Evolutionary conservation across 2,329 filamentous ascomycete species (phyloP), one percentile per base, ranked within the genome.

Genomic region (Apiospora aurea): DNA sequence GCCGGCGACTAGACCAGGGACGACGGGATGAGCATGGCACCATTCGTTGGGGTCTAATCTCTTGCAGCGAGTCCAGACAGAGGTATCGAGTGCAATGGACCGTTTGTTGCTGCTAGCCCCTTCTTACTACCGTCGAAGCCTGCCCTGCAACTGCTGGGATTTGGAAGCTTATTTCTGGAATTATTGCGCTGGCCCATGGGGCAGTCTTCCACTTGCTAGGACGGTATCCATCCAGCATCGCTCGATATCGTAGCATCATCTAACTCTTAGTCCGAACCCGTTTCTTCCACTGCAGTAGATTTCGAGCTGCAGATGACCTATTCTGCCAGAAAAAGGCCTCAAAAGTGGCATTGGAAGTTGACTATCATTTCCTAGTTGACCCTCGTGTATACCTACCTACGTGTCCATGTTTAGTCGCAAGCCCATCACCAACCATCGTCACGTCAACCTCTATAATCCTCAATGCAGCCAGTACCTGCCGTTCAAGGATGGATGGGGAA

Each of bases 191-290:
- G 38, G 57, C 34, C 18, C 34, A 64, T 64, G 57, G 57, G 34
- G 57, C 57, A 41, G n/a, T 61, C 10, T 14, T 18, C 26, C 5
- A 13, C 18, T 10, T 41, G 18, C 34, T 41, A n/a, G 34, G 34
- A 16, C 11, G 26, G 26, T 57, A 13, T 41, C 57, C 57, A 64
- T 64, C 57, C 57, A 41, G 18, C 57, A 24, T 41, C 57, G n/a
- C 16, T 64, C 57, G 57, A 64, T 64, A 64, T 64, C 41, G 34
- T 29, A 64, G 57, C 57, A 64, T 61, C 57, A 41, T 57, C 26
- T 26, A 38, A 64, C 57, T 24, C 34, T 38, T 38, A 64, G 53
- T n/a, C 53, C 29, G 53, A 11, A 21, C 53, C 53, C 24, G 49
- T 53, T 16, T n/a, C n/a, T 53, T 53, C 13, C 49, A 61, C 26